Percentiles rank a stretch among this genome's conserved stretches.
Evolutionary conservation across 1,139 yeast genomes (phyloP).

Genomic region (Magnusiomyces tetraspermus): DNA sequence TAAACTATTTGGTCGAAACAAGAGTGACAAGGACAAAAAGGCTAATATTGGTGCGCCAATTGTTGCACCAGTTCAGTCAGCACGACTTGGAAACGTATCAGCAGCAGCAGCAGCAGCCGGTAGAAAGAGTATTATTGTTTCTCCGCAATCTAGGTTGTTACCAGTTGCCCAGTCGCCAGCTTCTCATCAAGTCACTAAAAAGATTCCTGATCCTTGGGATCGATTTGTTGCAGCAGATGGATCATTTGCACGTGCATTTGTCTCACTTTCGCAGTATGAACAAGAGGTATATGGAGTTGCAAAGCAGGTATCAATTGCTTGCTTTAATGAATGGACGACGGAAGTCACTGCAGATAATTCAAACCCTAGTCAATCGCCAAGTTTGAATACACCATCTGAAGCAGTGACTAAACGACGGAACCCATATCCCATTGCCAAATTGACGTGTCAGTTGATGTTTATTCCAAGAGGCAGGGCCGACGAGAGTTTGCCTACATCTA

Average conservation of each 20-base stretch:
- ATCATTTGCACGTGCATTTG: slow-evolving; percentile 69
- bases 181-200: slow-evolving; percentile 16
- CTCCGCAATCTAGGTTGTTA: too few species aligned
- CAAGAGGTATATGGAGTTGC: slow-evolving; percentile 46
- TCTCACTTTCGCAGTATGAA: slow-evolving; percentile 54
- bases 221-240: slow-evolving; percentile 58
- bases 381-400: not conserved
- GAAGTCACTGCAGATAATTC: not conserved
- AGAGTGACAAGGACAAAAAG: slow-evolving; percentile 27
- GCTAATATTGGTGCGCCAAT: not conserved
- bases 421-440: slow-evolving; percentile 55
- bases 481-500: slow-evolving; percentile 47
- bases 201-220: slow-evolving; percentile 1
- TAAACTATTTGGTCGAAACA: slow-evolving; percentile 13
- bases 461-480: slow-evolving; percentile 44
- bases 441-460: slow-evolving; percentile 63
- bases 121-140: too few species aligned
- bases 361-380: not conserved
- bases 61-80: not conserved
- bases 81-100: slow-evolving; percentile 22
- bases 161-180: slow-evolving; percentile 14
- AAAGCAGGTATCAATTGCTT: slow-evolving; percentile 45
- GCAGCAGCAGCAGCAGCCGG: too few species aligned
- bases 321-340: slow-evolving; percentile 76
- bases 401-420: slow-evolving; percentile 28